A percentile compares a stretch with the other conserved stretches of the same genome.
Evolutionary conservation across 2,329 filamentous ascomycete genomes (phyloP).

Genomic region (Camptophora hylomeconis): DNA sequence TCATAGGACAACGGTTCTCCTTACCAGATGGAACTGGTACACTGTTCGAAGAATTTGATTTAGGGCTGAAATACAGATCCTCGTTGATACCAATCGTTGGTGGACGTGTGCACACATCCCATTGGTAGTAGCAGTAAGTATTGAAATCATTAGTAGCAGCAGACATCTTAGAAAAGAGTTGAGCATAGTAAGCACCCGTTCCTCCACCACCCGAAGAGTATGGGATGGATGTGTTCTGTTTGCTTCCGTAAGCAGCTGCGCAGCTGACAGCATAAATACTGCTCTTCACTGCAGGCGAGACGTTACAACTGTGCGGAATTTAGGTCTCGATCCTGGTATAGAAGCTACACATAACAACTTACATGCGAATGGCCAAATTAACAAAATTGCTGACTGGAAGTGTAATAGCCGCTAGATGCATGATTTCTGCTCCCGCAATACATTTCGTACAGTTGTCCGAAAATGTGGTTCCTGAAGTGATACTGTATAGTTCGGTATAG

Average conservation of each 20-base stretch:
- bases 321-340: background rate
- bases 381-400: constrained; percentile 13
- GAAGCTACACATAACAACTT: background rate
- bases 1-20: too few species aligned
- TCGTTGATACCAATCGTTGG: constrained; percentile 16
- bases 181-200: constrained; percentile 15
- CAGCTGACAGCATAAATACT: constrained; percentile 13
- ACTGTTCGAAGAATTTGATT: constrained; percentile 12
- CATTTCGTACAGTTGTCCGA: constrained; percentile 16
- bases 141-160: constrained; percentile 15
- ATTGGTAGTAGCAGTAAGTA: constrained; percentile 10
- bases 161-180: constrained; percentile 17
- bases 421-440: constrained; percentile 13
- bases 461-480: constrained; percentile 10
- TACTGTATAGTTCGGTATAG: constrained; percentile 12
- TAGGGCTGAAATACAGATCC: constrained; percentile 15
- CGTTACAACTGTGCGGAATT: constrained; percentile 8
- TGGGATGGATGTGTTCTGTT: background rate
- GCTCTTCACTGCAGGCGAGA: constrained; percentile 7
- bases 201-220: constrained; percentile 9
- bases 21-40: constrained; percentile 15
- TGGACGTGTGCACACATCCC: constrained; percentile 10
- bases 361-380: constrained; percentile 13
- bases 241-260: constrained; percentile 10
- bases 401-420: constrained; percentile 16